These are phyloP conservation scores for Vitis hybrid DNA, from an alignment of 177 flowering plant genomes.

Conservation along the genomic window DNA sequence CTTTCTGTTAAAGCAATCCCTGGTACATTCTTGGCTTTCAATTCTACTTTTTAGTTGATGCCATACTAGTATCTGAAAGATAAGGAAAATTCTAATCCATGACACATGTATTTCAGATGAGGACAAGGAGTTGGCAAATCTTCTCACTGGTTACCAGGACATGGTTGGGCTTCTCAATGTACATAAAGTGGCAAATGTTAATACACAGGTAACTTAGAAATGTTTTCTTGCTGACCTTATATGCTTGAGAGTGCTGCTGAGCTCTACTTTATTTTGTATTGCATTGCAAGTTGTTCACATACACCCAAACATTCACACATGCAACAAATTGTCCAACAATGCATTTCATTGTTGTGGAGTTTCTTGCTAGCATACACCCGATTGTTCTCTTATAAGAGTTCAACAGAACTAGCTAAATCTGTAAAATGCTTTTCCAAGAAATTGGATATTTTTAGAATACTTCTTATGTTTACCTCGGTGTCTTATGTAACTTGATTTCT, in stretches of 20 bases:
- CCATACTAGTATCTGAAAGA: too few relatives aligned
- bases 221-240: neutral
- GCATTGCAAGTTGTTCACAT: neutral
- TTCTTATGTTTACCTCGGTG: neutral
- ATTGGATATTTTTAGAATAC: neutral
- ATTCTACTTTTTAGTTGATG: neutral
- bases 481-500: neutral
- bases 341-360: neutral
- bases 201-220: constrained; percentile 69
- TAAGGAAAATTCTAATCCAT: neutral
- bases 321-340: neutral
- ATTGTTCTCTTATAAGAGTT: neutral
- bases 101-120: constrained; percentile 50
- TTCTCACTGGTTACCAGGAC: constrained; percentile 94
- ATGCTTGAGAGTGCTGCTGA: neutral
- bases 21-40: constrained; percentile 39
- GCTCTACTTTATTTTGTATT: neutral
- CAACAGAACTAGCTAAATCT: neutral
- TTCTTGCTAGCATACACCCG: neutral
- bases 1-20: constrained; percentile 85
- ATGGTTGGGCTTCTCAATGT: constrained; percentile 91
- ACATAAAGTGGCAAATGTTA: constrained; percentile 77
- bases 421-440: neutral
- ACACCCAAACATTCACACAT: neutral
- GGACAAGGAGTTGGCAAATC: constrained; percentile 87